Evolutionary conservation across 768 basidiomycete species (phyloP), one percentile per base, ranked within the genome.

Genomic region (Lactifluus subvellereus): DNA sequence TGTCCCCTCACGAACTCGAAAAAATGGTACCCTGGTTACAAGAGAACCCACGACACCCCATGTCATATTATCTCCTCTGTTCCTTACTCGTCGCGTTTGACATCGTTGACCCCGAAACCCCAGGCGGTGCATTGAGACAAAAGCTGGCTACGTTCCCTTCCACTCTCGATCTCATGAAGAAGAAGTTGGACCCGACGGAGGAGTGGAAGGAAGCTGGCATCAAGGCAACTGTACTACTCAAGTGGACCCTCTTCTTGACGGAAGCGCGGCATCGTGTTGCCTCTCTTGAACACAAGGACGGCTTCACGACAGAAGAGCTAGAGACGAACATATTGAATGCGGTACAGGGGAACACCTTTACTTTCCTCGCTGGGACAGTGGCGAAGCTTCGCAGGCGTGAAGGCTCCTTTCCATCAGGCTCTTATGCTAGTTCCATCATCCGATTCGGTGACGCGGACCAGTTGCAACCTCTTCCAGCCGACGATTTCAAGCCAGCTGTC

Each of bases 181-280:
- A 76, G 59, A 83, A 82, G 63, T 74, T 89, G 7, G 71, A 69
- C 61, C 75, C 79, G 14, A 70, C 80, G 9, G 74, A 81, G 2
- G 74, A 79, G 16, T 94, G 91, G 91, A 86, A 80, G 58, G 85
- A 88, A 20, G 74, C 79, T 1, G 84, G 85, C 1, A 74, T 96
- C 16, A 89, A 87, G 69, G 86, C 91, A 0, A 79, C 82, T 2
- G 70, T 94, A 6, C 74, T 88, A n/a, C 79, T 97, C 43, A 91
- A 91, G 70, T 95, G 92, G 91, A 88, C 92, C 0, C 78, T 95
- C 61, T 91, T 92, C 72, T 77, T 93, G 67, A 86, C 91, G 1
- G 86, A 91, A 66, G 80, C 84, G 6, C 80, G 91, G 30, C 85
- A 88, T 70, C 81, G 82, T 20, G 84, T 91, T 67, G 75, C 84